Evolutionary conservation across 257 asterid species (phyloP).

Genomic region (Perilla frutescens): DNA sequence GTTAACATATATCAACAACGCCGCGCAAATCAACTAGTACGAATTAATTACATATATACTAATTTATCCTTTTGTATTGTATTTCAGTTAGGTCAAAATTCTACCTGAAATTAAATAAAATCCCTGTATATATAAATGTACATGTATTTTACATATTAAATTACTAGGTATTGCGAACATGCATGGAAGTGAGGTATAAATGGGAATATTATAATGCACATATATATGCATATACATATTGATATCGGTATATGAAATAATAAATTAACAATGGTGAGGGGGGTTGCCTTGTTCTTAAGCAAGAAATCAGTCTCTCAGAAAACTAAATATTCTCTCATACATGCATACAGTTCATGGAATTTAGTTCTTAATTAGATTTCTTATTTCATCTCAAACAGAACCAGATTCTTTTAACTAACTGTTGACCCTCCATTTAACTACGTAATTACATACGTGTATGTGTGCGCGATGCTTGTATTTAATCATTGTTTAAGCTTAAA

Average conservation of each 20-base stretch:
- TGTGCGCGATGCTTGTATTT: not conserved
- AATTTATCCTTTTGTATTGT: not conserved
- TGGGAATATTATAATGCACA: not conserved
- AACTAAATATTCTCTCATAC: slow-evolving; percentile 16
- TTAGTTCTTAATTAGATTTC: slow-evolving; percentile 2
- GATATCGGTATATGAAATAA: not conserved
- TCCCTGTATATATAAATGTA: too few relatives aligned
- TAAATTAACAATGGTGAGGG: not conserved
- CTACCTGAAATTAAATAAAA: not conserved
- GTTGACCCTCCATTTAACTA: not conserved
- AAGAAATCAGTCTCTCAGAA: slow-evolving; percentile 27
- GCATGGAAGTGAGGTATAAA: slow-evolving; percentile 7
- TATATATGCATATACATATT: not conserved
- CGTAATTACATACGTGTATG: slow-evolving; percentile 1
- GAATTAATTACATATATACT: not conserved
- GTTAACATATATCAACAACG: not conserved
- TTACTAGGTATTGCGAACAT: not conserved
- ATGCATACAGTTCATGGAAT: slow-evolving; percentile 23
- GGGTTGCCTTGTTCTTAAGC: slow-evolving; percentile 31
- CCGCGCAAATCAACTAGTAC: not conserved
- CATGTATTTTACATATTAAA: not conserved
- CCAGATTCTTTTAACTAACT: slow-evolving; percentile 37
- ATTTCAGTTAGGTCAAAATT: not conserved
- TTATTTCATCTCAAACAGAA: slow-evolving; percentile 18
- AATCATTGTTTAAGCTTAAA: not conserved